A percentile compares a stretch with the other conserved stretches of the same genome.
Conservation (phyloP, 352 stramenopile genomes). For the Paralagenidium karlingii region DNA sequence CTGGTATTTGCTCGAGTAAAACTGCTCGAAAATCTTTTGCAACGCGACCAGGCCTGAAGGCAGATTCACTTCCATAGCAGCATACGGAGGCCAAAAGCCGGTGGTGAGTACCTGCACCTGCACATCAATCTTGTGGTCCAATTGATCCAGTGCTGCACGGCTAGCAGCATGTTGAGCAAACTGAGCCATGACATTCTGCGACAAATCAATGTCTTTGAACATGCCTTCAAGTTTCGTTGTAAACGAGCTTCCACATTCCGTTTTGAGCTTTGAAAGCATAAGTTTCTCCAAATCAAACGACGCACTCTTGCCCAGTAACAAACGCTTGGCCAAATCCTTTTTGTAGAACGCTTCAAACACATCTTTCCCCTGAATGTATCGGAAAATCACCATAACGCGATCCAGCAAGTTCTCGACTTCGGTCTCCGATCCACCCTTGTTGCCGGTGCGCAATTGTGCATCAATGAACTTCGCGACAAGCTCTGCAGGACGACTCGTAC, state of each 20-base stretch:
- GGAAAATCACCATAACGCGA: conserved; percentile 93
- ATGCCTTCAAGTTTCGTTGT: conserved; percentile 99
- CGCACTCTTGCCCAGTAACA: conserved; percentile 85
- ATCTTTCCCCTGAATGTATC: conserved; percentile 88
- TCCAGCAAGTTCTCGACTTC: conserved; percentile 84
- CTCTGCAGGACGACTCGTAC: conserved; percentile 75
- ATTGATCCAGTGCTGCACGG: conserved; percentile 34
- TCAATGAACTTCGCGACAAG: conserved; percentile 89
- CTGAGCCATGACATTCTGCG: conserved; percentile 88
- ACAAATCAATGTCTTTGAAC: conserved; percentile 99
- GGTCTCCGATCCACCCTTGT: conserved; percentile 73
- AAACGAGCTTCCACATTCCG: conserved; percentile 95
- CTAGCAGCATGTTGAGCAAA: conserved; percentile 77
- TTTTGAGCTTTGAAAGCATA: conserved; percentile 97
- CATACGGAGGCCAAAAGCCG: conserved; percentile 95
- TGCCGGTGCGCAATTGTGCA: conserved; percentile 72
- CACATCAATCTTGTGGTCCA: conserved; percentile 78
- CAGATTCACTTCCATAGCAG: conserved; percentile 70
- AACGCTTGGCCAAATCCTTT: conserved; percentile 93
- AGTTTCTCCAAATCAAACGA: conserved; percentile 93
- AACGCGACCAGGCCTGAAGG: conserved; percentile 40
- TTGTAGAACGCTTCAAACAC: conserved; percentile 99
- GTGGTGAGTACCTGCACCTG: conserved; percentile 96
- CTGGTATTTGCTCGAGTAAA: conserved; percentile 83
- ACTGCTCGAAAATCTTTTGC: conserved; percentile 81